These are phyloP conservation scores for Lepiota venenata DNA, from an alignment of 768 basidiomycete genomes.

Conservation along the genomic window DNA sequence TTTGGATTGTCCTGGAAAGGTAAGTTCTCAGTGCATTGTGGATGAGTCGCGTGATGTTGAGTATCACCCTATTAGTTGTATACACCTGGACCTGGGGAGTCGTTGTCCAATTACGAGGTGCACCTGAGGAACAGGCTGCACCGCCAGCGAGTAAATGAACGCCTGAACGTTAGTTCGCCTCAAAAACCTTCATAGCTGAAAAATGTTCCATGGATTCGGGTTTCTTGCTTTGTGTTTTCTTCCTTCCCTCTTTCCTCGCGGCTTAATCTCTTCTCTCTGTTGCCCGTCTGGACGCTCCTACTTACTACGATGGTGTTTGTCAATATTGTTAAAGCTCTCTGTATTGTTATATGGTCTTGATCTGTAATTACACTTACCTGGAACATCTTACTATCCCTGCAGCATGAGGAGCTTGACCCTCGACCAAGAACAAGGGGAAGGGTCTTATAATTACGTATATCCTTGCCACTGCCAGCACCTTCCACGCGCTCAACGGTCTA, in stretches of 20 bases:
- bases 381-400: conserved; percentile 12
- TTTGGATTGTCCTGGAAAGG: conserved; percentile 91
- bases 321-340: conserved; percentile 24
- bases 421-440: no score
- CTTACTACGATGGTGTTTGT: conserved; percentile 13
- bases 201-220: conserved; percentile 3
- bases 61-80: conserved; percentile 54
- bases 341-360: conserved; percentile 33
- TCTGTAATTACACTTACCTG: conserved; percentile 24
- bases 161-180: conserved; percentile 27
- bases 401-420: no score
- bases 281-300: conserved; percentile 9
- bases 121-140: conserved; percentile 87
- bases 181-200: conserved; percentile 11
- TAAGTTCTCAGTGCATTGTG: conserved; percentile 27
- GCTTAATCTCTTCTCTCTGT: conserved; percentile 13
- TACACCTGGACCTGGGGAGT: conserved; percentile 86
- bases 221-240: conserved; percentile 8
- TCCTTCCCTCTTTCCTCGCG: conserved; percentile 1
- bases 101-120: conserved; percentile 86
- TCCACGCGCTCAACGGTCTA: neutral
- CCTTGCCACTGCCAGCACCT: no score
- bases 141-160: conserved; percentile 67
- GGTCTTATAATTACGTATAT: no score
- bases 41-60: neutral